Evolutionary conservation across 768 basidiomycete species (phyloP).

Genomic region (Podaxis carcinomalis): DNA sequence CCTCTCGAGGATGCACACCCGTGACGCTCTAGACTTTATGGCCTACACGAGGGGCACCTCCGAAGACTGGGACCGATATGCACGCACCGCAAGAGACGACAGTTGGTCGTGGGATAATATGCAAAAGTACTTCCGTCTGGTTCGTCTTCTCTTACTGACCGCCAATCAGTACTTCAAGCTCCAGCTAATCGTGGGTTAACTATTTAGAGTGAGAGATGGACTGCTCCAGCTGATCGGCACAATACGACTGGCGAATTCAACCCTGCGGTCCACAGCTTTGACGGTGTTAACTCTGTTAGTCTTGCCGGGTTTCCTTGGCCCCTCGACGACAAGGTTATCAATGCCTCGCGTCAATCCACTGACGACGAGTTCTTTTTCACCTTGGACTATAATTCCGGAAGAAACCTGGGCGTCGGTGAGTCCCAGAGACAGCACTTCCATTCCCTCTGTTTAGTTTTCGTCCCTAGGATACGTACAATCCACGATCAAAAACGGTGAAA

Average conservation of each 20-base stretch:
- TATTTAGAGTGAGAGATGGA: slow-evolving; percentile 23
- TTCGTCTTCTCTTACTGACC: slow-evolving; percentile 1
- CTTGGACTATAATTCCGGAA: slow-evolving; percentile 13
- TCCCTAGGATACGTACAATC: slow-evolving; percentile 24
- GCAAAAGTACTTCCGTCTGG: slow-evolving; percentile 25
- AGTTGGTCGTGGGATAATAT: slow-evolving; percentile 40
- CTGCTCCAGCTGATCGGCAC: slow-evolving; percentile 27
- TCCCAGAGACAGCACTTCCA: slow-evolving; percentile 30
- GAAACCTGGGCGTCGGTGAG: slow-evolving; percentile 10
- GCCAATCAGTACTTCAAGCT: slow-evolving; percentile 13
- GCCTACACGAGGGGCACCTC: slow-evolving; percentile 29
- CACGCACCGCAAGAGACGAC: slow-evolving; percentile 37
- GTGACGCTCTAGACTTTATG: slow-evolving; percentile 18
- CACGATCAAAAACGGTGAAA: slow-evolving; percentile 23
- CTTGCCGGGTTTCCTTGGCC: slow-evolving; percentile 23
- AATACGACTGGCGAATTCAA: slow-evolving; percentile 28
- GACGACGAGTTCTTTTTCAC: slow-evolving; percentile 9
- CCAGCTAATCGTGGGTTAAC: background rate
- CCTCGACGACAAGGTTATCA: slow-evolving; percentile 25
- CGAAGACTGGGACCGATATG: slow-evolving; percentile 53
- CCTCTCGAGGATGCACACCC: background rate
- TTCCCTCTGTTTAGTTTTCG: slow-evolving; percentile 10
- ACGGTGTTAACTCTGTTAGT: slow-evolving; percentile 26
- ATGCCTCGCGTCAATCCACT: slow-evolving; percentile 3
- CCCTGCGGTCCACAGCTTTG: slow-evolving; percentile 27